These are phyloP conservation scores for Taxawa tesnikishii DNA, from an alignment of 2,329 filamentous ascomycete species.

Conservation along the genomic window DNA sequence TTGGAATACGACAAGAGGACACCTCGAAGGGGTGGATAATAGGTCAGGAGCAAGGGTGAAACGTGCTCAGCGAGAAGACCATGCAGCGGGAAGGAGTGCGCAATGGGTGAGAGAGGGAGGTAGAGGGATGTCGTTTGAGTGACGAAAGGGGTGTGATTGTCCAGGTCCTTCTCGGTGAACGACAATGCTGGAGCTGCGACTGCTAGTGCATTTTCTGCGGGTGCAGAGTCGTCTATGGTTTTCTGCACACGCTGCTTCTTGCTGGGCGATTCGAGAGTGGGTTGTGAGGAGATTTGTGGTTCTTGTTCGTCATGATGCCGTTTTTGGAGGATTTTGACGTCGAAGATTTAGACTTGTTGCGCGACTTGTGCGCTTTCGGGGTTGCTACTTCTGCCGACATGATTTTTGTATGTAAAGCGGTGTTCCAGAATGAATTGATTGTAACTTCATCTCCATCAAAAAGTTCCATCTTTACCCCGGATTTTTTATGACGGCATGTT, in stretches of 20 bases:
- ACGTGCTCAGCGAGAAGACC: conserved; percentile 63
- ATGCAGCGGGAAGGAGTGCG: conserved; percentile 57
- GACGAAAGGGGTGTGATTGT: conserved; percentile 55
- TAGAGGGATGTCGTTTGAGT: conserved; percentile 72
- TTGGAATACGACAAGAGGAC: conserved; percentile 67
- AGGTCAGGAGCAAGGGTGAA: conserved; percentile 62
- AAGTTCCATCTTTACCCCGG: no score
- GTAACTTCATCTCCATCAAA: no score
- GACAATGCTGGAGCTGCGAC: not conserved
- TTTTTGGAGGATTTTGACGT: conserved; percentile 16
- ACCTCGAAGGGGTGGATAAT: conserved; percentile 59
- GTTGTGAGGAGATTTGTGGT: conserved; percentile 4
- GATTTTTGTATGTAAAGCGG: no score
- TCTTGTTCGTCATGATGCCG: conserved; percentile 10
- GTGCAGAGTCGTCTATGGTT: not conserved
- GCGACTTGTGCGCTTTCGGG: conserved; percentile 26
- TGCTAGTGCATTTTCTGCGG: not conserved
- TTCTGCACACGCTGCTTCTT: conserved; percentile 11
- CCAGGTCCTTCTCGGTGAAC: conserved; percentile 1
- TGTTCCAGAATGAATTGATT: no score
- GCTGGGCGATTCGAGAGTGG: conserved; percentile 1
- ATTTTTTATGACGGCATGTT: no score
- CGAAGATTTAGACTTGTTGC: conserved; percentile 25
- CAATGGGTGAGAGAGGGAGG: conserved; percentile 59
- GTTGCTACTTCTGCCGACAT: conserved; percentile 13